phyloP scores from a whole-genome alignment of 208 protist genomes.

The Lotmaria passim region DNA sequence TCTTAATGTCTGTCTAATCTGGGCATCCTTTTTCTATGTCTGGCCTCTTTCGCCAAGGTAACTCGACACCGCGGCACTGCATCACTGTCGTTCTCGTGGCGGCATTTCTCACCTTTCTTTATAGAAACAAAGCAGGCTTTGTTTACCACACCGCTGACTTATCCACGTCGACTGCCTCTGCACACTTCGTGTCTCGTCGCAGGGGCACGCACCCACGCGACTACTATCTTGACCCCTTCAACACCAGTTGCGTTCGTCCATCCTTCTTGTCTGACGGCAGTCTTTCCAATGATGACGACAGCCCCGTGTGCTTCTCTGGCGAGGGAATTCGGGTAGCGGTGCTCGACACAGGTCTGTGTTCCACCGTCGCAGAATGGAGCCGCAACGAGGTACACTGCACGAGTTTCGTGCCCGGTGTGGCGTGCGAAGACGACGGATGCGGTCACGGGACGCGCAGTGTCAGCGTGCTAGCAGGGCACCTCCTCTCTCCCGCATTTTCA shows the following conservation, averaged over 20 bases:
- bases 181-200: neutral
- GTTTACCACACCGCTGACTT: neutral
- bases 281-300: neutral
- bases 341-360: constrained; percentile 63
- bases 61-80: too few relatives aligned
- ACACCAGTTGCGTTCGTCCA: constrained; percentile 14
- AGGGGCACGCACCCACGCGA: constrained; percentile 22
- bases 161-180: neutral
- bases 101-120: too few relatives aligned
- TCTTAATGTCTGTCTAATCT: too few relatives aligned
- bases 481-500: constrained; percentile 11
- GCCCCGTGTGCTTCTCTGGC: constrained; percentile 37
- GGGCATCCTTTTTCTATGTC: too few relatives aligned
- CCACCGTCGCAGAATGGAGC: constrained; percentile 22
- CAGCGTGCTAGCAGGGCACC: constrained; percentile 86
- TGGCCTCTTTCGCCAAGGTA: too few relatives aligned
- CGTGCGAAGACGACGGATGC: constrained; percentile 73
- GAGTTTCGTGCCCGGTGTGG: constrained; percentile 64
- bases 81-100: too few relatives aligned
- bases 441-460: constrained; percentile 98
- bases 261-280: neutral
- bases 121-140: too few relatives aligned
- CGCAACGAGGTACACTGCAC: constrained; percentile 43
- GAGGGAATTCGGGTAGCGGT: constrained; percentile 62
- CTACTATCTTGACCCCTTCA: constrained; percentile 32